Conservation (phyloP, 2,329 filamentous ascomycete genomes). For the Hymenoscyphus fraxineus region DNA sequence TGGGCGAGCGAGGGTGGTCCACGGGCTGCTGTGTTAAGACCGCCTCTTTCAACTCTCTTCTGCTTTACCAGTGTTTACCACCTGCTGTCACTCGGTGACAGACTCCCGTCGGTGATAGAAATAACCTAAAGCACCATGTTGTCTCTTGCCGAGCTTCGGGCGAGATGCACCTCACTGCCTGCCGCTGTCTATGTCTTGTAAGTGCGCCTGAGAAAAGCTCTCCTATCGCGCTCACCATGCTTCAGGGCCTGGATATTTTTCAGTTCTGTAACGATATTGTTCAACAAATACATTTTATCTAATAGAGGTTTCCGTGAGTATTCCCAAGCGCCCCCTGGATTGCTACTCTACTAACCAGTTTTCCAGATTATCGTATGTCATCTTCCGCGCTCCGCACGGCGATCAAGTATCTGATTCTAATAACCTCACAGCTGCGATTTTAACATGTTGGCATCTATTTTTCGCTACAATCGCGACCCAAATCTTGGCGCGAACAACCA, state of each 20-base stretch:
- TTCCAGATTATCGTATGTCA: slow-evolving; percentile 19
- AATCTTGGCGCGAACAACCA: slow-evolving; percentile 82
- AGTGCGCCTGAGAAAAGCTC: slow-evolving; percentile 30
- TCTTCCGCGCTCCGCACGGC: background rate
- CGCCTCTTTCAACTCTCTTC: too few relatives aligned
- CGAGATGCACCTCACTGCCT: slow-evolving; percentile 36
- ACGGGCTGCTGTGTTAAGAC: too few relatives aligned
- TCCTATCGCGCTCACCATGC: slow-evolving; percentile 2
- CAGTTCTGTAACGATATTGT: slow-evolving; percentile 89
- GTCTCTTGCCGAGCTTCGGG: slow-evolving; percentile 5
- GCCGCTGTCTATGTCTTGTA: slow-evolving; percentile 78
- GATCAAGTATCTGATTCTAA: slow-evolving; percentile 6
- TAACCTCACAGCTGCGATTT: slow-evolving; percentile 56
- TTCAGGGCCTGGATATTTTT: slow-evolving; percentile 81
- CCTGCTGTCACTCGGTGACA: too few relatives aligned
- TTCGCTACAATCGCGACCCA: slow-evolving; percentile 94
- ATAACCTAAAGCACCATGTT: slow-evolving; percentile 4
- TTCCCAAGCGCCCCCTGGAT: background rate
- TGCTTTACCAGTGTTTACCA: too few relatives aligned
- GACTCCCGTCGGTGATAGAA: background rate
- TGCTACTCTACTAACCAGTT: background rate
- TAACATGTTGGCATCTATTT: slow-evolving; percentile 90
- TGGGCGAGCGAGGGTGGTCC: too few relatives aligned
- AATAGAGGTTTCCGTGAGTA: slow-evolving; percentile 74
- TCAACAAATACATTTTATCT: slow-evolving; percentile 97